Conservation (phyloP, 257 asterid genomes). For the Buddleja alternifolia region DNA sequence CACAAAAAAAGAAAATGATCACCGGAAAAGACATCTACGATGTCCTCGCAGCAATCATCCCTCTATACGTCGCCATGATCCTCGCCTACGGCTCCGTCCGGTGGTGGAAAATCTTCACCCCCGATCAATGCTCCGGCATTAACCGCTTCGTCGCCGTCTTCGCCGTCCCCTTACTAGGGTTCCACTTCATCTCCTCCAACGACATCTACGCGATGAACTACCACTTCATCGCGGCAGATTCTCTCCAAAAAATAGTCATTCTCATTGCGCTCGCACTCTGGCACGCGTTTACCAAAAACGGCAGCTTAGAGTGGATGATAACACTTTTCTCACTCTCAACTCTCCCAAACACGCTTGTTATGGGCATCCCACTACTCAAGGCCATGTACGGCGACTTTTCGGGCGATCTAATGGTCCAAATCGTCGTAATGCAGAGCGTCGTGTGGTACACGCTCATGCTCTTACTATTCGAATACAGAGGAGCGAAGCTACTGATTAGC, state of each 20-base stretch:
- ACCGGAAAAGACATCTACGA: slow-evolving; percentile 81
- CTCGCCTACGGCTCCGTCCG: slow-evolving; percentile 81
- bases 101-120: slow-evolving; percentile 97
- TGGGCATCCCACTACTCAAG: slow-evolving; percentile 85
- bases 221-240: slow-evolving; percentile 88
- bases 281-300: slow-evolving; percentile 62
- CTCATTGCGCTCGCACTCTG: slow-evolving; percentile 66
- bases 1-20: slow-evolving; percentile 51
- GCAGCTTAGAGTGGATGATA: slow-evolving; percentile 78
- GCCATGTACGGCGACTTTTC: slow-evolving; percentile 97
- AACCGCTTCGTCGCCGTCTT: slow-evolving; percentile 92
- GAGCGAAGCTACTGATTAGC: slow-evolving; percentile 65
- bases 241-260: slow-evolving; percentile 75
- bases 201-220: slow-evolving; percentile 79
- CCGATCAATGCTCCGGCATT: slow-evolving; percentile 91
- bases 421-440: slow-evolving; percentile 89
- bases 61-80: slow-evolving; percentile 83
- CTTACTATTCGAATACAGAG: slow-evolving; percentile 80
- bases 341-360: slow-evolving; percentile 86
- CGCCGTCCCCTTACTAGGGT: slow-evolving; percentile 84
- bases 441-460: slow-evolving; percentile 90
- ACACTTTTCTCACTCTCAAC: slow-evolving; percentile 86
- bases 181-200: slow-evolving; percentile 88
- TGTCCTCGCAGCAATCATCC: slow-evolving; percentile 81
- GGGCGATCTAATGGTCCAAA: slow-evolving; percentile 85